Evolutionary conservation across 768 basidiomycete species (phyloP), one percentile per base, ranked within the genome.

Genomic region (Gloeostereum incarnatum): DNA sequence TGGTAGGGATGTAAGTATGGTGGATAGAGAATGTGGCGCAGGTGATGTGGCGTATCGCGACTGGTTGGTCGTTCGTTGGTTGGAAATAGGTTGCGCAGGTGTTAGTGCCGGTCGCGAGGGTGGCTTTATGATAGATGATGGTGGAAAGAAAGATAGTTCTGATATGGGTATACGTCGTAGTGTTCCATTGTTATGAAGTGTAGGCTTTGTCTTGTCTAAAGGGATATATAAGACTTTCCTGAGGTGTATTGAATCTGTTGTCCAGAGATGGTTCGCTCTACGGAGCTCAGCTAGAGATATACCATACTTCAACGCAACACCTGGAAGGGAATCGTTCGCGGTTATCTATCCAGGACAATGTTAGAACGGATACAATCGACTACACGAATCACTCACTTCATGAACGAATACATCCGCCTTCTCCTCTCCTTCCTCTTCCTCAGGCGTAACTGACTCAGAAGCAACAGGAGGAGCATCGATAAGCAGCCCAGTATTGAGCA

Each of bases 191-290:
- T 17, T 31, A 11, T 38, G 35, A 26, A 17, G 11, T n/a, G 26
- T 34, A 26, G n/a, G 18, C 55, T 63, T 32, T 68, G 68, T 67
- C 44, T 68, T 67, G 36, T 81, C 75, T 24, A 81, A 51, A 0
- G 93, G 91, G 40, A 98, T 81, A 50, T 85, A 80, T 24, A 96
- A 74, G 5, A 76, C 66, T 32, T 78, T 78, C 20, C 93, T 83
- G 23, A 92, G 71, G 59, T 94, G 89, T 32, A 99, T 85, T 1
- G 89, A 73, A 54, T 98, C 96, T 5, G 87, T 83, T 5, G 89
- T 57, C 96, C 96, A 99, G 6, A 99, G 66, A 46, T 92, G 88
- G 57, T 99, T 99, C 34, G 81, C 80, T 48, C 79, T 71, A 34
- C 93, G 81, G 9, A 99, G 71, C 10, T 84, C 81, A 19, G 87